Base-by-base conservation (phyloP, 2,329 filamentous ascomycete species). In the Botrytis byssoidea region DNA sequence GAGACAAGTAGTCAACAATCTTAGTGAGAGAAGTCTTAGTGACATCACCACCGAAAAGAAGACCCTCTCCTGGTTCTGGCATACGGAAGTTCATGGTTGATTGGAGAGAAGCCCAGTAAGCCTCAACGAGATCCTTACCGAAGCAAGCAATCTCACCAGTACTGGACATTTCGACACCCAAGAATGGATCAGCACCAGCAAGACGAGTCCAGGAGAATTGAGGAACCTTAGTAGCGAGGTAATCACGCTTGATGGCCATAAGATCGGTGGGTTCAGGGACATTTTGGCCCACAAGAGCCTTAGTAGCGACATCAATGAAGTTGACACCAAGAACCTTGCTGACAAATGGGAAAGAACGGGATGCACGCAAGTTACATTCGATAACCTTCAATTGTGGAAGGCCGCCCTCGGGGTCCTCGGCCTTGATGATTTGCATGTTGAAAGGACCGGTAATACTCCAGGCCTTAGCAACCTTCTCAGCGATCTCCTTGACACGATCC, bases 401-500 rank as follows among this genome's bases (percentile, higher is more conserved):
- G 73, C 91, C 91, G 74, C 92, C 92, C 74, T 93, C 90, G 46
- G 92, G 89, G 80, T 92, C 86, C 20, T 93, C 88, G 51, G 93
- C 94, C 86, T 97, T 97, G 88, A 99, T 98, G 84, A 99, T 97
- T 83, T 99, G 96, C 95, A 99, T 98, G 88, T 99, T 99, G 90
- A 98, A 99, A 74, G 96, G 96, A 72, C 96, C 96, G 32, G 94
- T 98, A 83, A 98, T 98, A 81, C 89, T 94, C 94, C 95, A 98
- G 66, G 96, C 96, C 85, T 96, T 93, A 77, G 96, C 96, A 70
- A 99, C 95, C 89, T 97, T 98, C 83, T 95, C 85, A 25, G 96
- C 95, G 79, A 99, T 98, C 79, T 93, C 93, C 90, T 98, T 98
- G 81, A 97, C 89, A 75, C 96, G 93, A 77, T 89, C 89, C 88